phyloP scores from a whole-genome alignment of 331 rosid genomes.

The Spiraea crenata region DNA sequence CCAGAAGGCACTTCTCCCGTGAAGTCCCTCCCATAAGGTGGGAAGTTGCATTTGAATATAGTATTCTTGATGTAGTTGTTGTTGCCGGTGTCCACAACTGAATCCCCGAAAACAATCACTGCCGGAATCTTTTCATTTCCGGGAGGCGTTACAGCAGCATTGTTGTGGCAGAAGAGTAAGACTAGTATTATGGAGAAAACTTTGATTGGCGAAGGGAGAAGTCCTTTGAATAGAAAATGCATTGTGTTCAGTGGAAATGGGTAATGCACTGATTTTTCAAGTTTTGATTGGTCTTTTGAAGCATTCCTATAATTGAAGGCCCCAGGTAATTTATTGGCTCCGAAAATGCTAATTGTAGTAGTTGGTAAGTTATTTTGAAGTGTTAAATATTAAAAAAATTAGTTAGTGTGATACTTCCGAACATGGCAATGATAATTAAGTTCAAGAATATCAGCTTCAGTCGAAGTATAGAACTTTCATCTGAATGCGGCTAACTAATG shows the following conservation, averaged over 20 bases:
- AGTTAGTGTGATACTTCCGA: too few species aligned
- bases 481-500: too few species aligned
- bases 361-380: neutral
- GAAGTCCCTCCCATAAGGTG: slow-evolving; percentile 72
- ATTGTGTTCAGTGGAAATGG: slow-evolving; percentile 5
- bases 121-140: slow-evolving; percentile 50
- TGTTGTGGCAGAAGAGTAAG: slow-evolving; percentile 3
- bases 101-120: slow-evolving; percentile 67
- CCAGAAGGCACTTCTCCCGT: slow-evolving; percentile 53
- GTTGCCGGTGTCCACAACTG: slow-evolving; percentile 68
- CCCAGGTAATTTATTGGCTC: neutral
- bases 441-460: too few species aligned
- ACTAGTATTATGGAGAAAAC: neutral
- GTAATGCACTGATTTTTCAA: neutral
- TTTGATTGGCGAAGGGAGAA: slow-evolving; percentile 5
- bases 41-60: slow-evolving; percentile 46
- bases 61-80: slow-evolving; percentile 52
- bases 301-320: neutral
- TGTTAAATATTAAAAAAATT: too few species aligned
- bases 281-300: neutral
- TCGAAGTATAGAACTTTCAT: too few species aligned
- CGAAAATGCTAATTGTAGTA: too few species aligned
- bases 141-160: slow-evolving; percentile 18
- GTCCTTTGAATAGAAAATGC: slow-evolving; percentile 26
- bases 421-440: too few species aligned